These are phyloP conservation scores for Calocybe gangraenosa DNA, from an alignment of 768 basidiomycete genomes.

Conservation along the genomic window DNA sequence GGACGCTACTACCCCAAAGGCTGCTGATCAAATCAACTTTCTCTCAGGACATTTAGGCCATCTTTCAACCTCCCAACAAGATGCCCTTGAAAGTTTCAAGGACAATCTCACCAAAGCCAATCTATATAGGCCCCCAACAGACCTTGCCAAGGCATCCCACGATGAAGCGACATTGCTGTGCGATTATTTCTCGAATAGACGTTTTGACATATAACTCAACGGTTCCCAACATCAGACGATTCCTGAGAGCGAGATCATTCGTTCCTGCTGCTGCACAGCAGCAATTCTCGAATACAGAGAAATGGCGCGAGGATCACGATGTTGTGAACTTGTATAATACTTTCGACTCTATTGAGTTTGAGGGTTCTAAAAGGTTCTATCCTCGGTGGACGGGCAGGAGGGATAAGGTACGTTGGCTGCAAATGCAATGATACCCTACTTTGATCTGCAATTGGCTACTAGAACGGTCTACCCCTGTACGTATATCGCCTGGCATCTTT, in stretches of 20 bases:
- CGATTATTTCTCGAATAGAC: constrained; percentile 17
- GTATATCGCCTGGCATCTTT: constrained; percentile 74
- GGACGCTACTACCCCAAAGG: background rate
- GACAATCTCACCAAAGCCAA: constrained; percentile 39
- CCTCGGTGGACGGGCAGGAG: constrained; percentile 79
- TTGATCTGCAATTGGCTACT: background rate
- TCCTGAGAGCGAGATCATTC: constrained; percentile 76
- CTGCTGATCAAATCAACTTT: constrained; percentile 1
- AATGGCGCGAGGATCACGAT: constrained; percentile 62
- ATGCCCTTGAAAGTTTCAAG: constrained; percentile 51
- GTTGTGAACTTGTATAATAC: constrained; percentile 60
- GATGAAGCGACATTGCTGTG: constrained; percentile 69
- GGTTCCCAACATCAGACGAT: constrained; percentile 52
- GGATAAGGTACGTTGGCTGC: constrained; percentile 51
- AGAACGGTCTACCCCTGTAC: constrained; percentile 70
- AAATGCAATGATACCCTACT: no score
- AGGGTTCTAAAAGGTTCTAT: constrained; percentile 58
- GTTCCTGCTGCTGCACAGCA: constrained; percentile 57
- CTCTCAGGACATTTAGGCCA: constrained; percentile 52
- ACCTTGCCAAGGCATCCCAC: constrained; percentile 39
- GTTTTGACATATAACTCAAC: background rate
- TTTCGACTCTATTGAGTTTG: constrained; percentile 58
- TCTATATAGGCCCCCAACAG: constrained; percentile 44
- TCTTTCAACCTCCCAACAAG: constrained; percentile 45
- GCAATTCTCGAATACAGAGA: constrained; percentile 65